Base-by-base conservation (phyloP, 1,139 yeast species). In the Lodderomyces margitis region DNA sequence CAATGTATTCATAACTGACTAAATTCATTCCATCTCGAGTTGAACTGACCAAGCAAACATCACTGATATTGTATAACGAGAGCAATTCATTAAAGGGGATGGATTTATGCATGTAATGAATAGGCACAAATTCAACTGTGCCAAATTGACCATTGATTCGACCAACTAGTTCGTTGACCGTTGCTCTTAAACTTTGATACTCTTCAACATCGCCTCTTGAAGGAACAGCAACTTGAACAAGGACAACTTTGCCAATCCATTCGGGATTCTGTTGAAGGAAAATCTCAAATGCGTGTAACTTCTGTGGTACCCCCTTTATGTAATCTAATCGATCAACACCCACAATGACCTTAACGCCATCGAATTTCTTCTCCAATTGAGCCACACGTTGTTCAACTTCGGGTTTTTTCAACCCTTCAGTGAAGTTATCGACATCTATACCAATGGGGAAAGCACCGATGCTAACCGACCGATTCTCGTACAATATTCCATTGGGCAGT, bases 371-470 rank as follows among this genome's bases (percentile, higher is more conserved):
- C 58, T 79, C 74, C 49, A 94, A 68, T 46, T 78, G 80, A 35
- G 68, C 58, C 45, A 91, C 80, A 53, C 98, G 74, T 35, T 78
- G 64, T 36, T 78, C 70, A 4, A 89, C 98, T 10, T 68, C 58
- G 1, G 74, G 76, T 47, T 78, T 75, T 50, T 81, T 70, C 52
- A 92, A 66, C 0, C 96, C 98, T 33, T 83, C 88, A 11, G 83
- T 70, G 61, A 94, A 94, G 53, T 87, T 87, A 46, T 88, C 96
- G 17, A 89, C 95, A 56, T 94, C 98, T 48, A 94, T 92, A 45
- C 99, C 99, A 54, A 94, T 92, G 14, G 99, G 99, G 76, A 91
- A 92, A 0, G 98, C 98, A 14, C 97, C 96, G 28, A 92, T 91
- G 23, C 81, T 81, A 36, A 92, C 94, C 45, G 80, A 79, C 40